These are phyloP conservation scores for Alternaria triticina DNA, from an alignment of 2,329 filamentous ascomycete genomes.

Conservation along the genomic window DNA sequence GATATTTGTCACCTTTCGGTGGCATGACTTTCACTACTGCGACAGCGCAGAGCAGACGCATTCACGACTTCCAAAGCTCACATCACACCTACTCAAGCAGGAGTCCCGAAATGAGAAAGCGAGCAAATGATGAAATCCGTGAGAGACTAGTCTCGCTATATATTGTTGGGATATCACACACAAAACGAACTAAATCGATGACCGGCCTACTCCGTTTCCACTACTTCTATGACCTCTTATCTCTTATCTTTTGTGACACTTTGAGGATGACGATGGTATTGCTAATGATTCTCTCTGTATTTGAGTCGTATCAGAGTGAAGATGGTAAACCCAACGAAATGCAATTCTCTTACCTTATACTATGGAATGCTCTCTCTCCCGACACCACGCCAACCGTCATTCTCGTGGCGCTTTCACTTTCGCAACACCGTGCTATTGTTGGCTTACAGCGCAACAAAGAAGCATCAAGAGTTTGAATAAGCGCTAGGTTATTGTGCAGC, in stretches of 20 bases:
- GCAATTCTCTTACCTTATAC: not conserved
- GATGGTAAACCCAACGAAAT: not conserved
- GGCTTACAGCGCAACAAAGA: slow-evolving; percentile 6
- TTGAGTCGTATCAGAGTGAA: not conserved
- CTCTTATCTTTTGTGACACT: not conserved
- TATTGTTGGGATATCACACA: not conserved
- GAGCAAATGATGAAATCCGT: not conserved
- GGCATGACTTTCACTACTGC: not conserved
- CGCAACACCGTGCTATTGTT: slow-evolving; percentile 6
- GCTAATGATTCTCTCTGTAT: not conserved
- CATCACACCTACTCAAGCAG: not conserved
- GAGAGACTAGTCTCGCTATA: not conserved
- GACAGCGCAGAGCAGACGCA: not conserved
- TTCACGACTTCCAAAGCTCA: not conserved
- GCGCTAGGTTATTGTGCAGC: not conserved
- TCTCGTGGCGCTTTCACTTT: not conserved
- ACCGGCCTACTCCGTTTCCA: not conserved
- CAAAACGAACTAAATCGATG: not conserved
- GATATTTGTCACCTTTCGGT: not conserved
- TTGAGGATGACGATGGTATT: not conserved
- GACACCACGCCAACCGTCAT: not conserved
- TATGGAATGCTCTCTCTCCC: not conserved
- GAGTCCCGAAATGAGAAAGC: not conserved
- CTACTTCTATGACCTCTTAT: not conserved
- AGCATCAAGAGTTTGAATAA: not conserved